Evolutionary conservation across 768 basidiomycete species (phyloP), one percentile per base, ranked within the genome.

Genomic region (Sporobolomyces pararoseus): DNA sequence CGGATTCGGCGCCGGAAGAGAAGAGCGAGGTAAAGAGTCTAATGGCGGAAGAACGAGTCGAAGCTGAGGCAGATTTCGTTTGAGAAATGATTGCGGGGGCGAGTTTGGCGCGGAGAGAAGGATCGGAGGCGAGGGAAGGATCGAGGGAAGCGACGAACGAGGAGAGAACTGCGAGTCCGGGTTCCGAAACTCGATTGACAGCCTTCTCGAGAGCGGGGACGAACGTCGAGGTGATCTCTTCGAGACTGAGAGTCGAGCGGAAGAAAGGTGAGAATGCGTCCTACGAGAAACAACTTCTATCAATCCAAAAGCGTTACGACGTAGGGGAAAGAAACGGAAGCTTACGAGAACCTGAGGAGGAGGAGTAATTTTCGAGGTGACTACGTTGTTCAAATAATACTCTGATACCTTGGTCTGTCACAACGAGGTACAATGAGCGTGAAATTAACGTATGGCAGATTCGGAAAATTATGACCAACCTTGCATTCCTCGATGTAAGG

Each of bases 131-230:
- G 35, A 87, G 82, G 9, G 86, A 86, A 87, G 69, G 1, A 3
- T 62, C 50, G 31, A 73, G 66, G 0, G 66, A 32, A 23, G 47
- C 44, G 62, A 52, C 46, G 64, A 64, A 72, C 17, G 50, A 32
- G 54, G 47, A n/a, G 51, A 49, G 34, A 76, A 84, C 58, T 68
- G 81, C 81, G 5, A 95, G 82, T 0, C 88, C 85, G 49, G 85
- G 82, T 78, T 95, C 93, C 0, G 94, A 91, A 2, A 89, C 88
- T 32, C 90, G 86, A 14, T 91, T 80, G 12, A 95, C 77, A 2
- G 89, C 85, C 73, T 91, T 91, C 77, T 94, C 91, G 44, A 90
- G 85, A 0, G 83, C 82, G 0, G 91, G 90, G 0, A 93, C 79
- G 51, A 94, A 80, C 0, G 80, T 79, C 7, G 81, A 78, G 2